A percentile compares a stretch with the other conserved stretches of the same genome.
These are phyloP conservation scores for Eucalyptus cloeziana DNA, from an alignment of 345 rosid genomes.

Conservation along the genomic window DNA sequence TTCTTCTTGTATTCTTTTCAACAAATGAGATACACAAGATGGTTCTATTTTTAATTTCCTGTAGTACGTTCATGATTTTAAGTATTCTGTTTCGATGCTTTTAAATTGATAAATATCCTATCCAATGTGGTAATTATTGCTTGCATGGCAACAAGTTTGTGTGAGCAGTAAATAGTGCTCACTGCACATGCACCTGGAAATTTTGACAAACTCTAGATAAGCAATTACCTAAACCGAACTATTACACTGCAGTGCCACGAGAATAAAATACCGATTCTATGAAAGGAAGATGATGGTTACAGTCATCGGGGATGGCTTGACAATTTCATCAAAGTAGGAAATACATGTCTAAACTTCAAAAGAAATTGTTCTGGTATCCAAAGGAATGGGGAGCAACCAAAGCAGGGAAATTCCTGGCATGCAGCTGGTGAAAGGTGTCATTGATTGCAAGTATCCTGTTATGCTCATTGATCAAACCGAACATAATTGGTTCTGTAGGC, in stretches of 20 bases:
- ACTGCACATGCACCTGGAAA: neutral
- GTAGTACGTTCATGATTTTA: neutral
- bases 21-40: neutral
- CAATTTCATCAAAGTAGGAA: neutral
- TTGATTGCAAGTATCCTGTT: neutral
- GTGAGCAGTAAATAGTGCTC: neutral
- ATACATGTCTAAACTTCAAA: neutral
- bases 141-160: neutral
- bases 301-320: neutral
- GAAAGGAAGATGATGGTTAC: neutral
- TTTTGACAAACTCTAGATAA: neutral
- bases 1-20: neutral
- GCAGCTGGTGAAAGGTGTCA: neutral
- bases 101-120: neutral
- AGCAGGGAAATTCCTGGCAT: neutral
- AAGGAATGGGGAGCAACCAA: neutral
- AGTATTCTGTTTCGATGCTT: neutral
- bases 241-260: neutral
- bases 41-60: neutral
- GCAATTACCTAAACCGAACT: neutral
- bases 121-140: neutral
- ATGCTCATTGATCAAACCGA: neutral
- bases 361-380: neutral
- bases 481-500: neutral
- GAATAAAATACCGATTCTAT: neutral